Base-by-base conservation (phyloP, 169 alveolate genomes). In the Plasmodium chabaudi region DNA sequence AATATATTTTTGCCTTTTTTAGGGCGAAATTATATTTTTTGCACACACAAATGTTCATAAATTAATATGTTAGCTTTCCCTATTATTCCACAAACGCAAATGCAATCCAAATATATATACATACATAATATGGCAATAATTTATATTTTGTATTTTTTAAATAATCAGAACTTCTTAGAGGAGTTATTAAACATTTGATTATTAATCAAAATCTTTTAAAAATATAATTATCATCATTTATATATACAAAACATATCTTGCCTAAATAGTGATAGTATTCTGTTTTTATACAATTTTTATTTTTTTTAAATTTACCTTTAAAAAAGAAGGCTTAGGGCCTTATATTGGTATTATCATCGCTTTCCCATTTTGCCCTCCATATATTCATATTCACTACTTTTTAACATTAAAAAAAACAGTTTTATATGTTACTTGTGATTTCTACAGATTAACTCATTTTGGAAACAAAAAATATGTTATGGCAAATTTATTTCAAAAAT, bases 131-230 rank as follows among this genome's bases (percentile, higher is more conserved):
- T 25, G 27, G 59, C 21, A 61, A 21, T 21, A 21, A 61, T 61
- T 39, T 65, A 65, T 65, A n/a, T 65, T 77, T 64, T 59, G 21
- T 57, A 39, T 51, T 55, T 56, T 27, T 25, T 64, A 56, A 64
- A 42, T 44, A 64, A 10, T 77, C 89, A 77, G 89, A 77, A 47
- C 89, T 77, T 77, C 89, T 77, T 77, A 77, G 89, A 77, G 89
- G 89, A 64, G 64, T n/a, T 19, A 57, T 51, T 6, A 77, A 77
- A 25, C 89, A 77, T 77, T 77, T 77, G 89, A 77, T 77, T 19
- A 23, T 42, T 49, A 64, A 77, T 77, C 89, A 77, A 77, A 75
- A 75, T 77, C 69, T 64, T 77, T 47, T 57, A 65, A 49, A 51
- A 23, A n/a, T 63, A 25, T 34, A 34, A 46, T 44, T 61, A 19